Evolutionary conservation across 2,329 filamentous ascomycete genomes (phyloP).

Genomic region (Raffaelea arxii): DNA sequence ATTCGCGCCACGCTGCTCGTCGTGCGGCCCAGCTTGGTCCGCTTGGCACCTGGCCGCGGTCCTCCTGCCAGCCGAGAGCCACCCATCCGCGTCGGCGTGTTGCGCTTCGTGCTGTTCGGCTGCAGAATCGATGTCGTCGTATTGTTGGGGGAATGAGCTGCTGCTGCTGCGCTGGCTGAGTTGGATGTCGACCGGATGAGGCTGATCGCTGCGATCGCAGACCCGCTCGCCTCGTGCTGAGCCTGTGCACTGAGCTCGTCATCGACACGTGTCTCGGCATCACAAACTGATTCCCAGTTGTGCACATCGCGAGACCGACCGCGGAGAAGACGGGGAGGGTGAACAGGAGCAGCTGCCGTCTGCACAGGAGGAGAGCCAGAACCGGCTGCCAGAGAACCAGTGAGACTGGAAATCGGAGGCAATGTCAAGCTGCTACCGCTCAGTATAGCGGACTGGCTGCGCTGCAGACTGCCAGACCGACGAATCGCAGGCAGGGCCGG

Average conservation of each 20-base stretch:
- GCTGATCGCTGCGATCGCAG: conserved; percentile 71
- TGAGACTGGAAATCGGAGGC: conserved; percentile 44
- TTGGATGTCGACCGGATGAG: conserved; percentile 61
- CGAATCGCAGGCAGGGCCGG: conserved; percentile 35
- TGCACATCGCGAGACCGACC: conserved; percentile 80
- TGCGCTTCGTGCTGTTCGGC: conserved; percentile 55
- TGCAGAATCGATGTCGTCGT: conserved; percentile 28
- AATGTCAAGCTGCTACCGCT: conserved; percentile 45
- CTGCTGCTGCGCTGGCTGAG: conserved; percentile 34
- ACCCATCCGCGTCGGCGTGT: conserved; percentile 32
- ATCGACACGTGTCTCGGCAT: conserved; percentile 59
- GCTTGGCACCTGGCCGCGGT: conserved; percentile 40
- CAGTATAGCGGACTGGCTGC: conserved; percentile 64
- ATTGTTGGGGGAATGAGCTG: conserved; percentile 28
- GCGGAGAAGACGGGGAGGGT: conserved; percentile 42
- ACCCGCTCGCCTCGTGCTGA: conserved; percentile 70
- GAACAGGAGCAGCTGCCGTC: conserved; percentile 8
- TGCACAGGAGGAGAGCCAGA: conserved; percentile 8
- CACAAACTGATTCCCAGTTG: conserved; percentile 85
- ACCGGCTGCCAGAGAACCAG: conserved; percentile 24
- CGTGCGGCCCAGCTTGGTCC: conserved; percentile 50
- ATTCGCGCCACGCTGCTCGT: conserved; percentile 53
- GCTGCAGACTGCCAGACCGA: conserved; percentile 47
- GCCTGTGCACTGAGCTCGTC: conserved; percentile 70
- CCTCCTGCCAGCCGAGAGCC: too few species aligned